Base-by-base conservation (phyloP, 2,329 filamentous ascomycete genomes). In the Colletotrichum sp. region DNA sequence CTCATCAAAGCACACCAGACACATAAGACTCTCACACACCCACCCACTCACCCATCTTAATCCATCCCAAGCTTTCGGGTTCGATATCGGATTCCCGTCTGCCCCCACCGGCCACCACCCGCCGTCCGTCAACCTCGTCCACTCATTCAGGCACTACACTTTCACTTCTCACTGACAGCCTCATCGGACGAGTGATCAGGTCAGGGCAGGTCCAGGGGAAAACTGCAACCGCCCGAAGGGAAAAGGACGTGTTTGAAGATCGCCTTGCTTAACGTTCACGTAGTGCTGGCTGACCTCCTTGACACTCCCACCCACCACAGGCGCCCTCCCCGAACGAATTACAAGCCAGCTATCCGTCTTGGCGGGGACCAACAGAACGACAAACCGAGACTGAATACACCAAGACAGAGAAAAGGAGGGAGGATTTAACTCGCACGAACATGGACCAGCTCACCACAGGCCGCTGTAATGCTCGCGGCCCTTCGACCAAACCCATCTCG, bases 31-130 rank as follows among this genome's bases (percentile, higher is more conserved):
- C n/a, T 26, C 30, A 71, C 68, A 12, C 59, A n/a, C 12, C 44
- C 57, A 63, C 57, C 18, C 26, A 55, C 39, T 12, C 36, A 30
- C 26, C 36, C 34, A 26, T 28, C 34, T 64, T 64, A 34, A 39
- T 39, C 62, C 71, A 55, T 73, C 66, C 49, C 63, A 72, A 75
- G n/a, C 63, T 57, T 75, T 68, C 69, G 32, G 69, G 55, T 60
- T 75, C 55, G 63, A 72, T 68, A 57, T 75, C 55, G 68, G 69
- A 72, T 63, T 67, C 39, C 68, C 39, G 55, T 21, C n/a, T 55
- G 30, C 21, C 59, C 26, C 24, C n/a, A 13, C 44, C 8, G 28
- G 24, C 34, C n/a, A 30, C 24, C 13, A 7, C 28, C 7, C 26
- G 16, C 52, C n/a, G 24, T 24, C 24, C 16, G 52, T 39, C 36